Conservation (phyloP, 441 rosid genomes). For the Populus hybrid region DNA sequence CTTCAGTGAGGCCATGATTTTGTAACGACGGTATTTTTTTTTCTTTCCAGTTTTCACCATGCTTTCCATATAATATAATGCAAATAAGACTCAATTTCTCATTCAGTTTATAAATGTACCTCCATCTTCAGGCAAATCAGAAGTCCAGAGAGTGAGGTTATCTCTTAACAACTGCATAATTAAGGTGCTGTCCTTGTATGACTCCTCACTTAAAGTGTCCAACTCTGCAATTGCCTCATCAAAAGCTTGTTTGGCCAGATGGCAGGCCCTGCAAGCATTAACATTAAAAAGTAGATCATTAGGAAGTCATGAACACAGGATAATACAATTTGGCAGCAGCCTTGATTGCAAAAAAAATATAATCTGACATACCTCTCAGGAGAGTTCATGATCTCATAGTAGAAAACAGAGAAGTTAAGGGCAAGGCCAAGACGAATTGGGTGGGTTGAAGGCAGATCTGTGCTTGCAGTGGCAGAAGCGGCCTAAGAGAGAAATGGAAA, state of each 20-base stretch:
- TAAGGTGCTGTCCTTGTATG: slow-evolving; percentile 97
- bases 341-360: not conserved
- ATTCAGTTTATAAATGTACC: slow-evolving; percentile 34
- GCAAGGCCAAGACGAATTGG: slow-evolving; percentile 99
- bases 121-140: slow-evolving; percentile 99
- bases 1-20: not conserved
- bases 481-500: slow-evolving; percentile 41
- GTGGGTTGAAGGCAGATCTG: slow-evolving; percentile 93
- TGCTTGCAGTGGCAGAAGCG: slow-evolving; percentile 80
- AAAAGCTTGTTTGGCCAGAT: slow-evolving; percentile 97
- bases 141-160: slow-evolving; percentile 98
- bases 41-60: not conserved
- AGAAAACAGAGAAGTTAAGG: slow-evolving; percentile 96
- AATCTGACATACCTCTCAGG: slow-evolving; percentile 67
- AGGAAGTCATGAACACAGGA: not conserved
- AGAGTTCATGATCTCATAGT: slow-evolving; percentile 98
- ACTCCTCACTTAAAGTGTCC: slow-evolving; percentile 95
- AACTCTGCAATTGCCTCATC: slow-evolving; percentile 98
- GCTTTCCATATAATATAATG: not conserved
- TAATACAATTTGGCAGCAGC: not conserved
- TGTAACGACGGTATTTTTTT: not conserved
- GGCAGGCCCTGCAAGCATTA: slow-evolving; percentile 75
- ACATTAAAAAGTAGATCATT: not conserved
- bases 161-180: slow-evolving; percentile 98
- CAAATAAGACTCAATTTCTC: not conserved